Base-by-base conservation (phyloP, 2,329 filamentous ascomycete species). In the Penicillium palitans region DNA sequence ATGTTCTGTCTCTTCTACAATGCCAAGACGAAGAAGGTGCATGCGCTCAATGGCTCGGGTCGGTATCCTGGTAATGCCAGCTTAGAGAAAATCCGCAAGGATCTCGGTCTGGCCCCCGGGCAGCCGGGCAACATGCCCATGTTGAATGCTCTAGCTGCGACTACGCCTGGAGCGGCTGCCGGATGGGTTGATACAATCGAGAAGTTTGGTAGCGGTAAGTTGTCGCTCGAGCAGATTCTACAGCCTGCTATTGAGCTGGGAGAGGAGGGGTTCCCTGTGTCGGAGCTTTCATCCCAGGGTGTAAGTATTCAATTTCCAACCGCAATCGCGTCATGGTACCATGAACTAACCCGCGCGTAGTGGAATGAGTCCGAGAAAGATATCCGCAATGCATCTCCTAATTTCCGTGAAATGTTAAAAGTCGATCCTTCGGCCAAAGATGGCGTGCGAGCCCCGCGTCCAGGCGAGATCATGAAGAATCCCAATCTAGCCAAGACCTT, bases 1-100 rank as follows among this genome's bases (percentile, higher is more conserved):
- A 92, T 96, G 87, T 99, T 98, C 78, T 93, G 93, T 74, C 85
- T 98, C 37, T 97, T 86, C 81, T 98, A 93, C 79, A 85, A 96
- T 72, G 91, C 91, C 42, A 84, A 88, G 66, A 90, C 88, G 0
- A 89, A 90, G 71, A 89, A 90, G 62, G 88, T 98, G 9, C 88
- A 87, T 55, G 90, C 92, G 10, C 80, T 98, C 75, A 99, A 99
- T 75, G 95, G 93, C 21, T 97, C 93, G 1, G 95, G 95, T n/a
- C 87, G 95, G 29, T 86, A 91, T 4, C 87, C 90, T 5, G 81
- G 78, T 52, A 86, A 88, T 39, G 86, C 79, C 62, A 90, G 87
- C 0, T 81, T 96, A 0, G 87, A 91, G 53, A 82, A 80, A 33
- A 83, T 96, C 55, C 84, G 90, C 25, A 81, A 83, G 57, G 87